A percentile compares a stretch with the other conserved stretches of the same genome.
Evolutionary conservation across 2,329 filamentous ascomycete genomes (phyloP).

Genomic region (Fusarium domesticum): DNA sequence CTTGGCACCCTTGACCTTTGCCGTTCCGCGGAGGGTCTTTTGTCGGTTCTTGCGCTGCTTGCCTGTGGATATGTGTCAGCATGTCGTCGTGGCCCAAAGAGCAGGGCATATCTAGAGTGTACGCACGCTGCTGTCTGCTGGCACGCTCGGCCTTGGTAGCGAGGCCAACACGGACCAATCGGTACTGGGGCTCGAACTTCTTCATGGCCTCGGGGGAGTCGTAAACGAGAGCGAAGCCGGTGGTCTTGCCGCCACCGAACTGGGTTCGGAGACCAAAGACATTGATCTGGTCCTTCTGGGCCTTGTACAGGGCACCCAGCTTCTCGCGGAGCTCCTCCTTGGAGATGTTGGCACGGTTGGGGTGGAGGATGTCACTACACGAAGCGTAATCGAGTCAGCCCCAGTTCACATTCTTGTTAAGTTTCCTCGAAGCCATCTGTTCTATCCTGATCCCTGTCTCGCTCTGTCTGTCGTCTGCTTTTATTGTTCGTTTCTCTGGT

Average conservation of each 20-base stretch:
- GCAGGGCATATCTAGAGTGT: conserved; percentile 4
- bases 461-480: too few species aligned
- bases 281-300: conserved; percentile 93
- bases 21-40: conserved; percentile 97
- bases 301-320: conserved; percentile 95
- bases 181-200: conserved; percentile 99
- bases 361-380: conserved; percentile 96
- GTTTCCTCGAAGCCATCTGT: conserved; percentile 12
- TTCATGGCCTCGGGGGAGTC: conserved; percentile 97
- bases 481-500: too few species aligned
- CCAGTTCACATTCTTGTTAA: conserved; percentile 12
- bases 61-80: conserved; percentile 57
- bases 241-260: conserved; percentile 99
- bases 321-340: conserved; percentile 98
- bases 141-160: conserved; percentile 96
- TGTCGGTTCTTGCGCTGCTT: conserved; percentile 99
- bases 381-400: conserved; percentile 24
- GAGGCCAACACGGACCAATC: conserved; percentile 88
- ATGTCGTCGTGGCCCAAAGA: background rate
- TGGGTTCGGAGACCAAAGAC: conserved; percentile 99
- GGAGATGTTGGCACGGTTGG: conserved; percentile 95
- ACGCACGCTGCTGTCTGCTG: conserved; percentile 98
- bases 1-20: conserved; percentile 95
- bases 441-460: conserved; percentile 3
- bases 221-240: conserved; percentile 98